These are phyloP conservation scores for Ceratobasidium theobromae DNA, from an alignment of 1,284 basidiomycete genomes.

Conservation along the genomic window DNA sequence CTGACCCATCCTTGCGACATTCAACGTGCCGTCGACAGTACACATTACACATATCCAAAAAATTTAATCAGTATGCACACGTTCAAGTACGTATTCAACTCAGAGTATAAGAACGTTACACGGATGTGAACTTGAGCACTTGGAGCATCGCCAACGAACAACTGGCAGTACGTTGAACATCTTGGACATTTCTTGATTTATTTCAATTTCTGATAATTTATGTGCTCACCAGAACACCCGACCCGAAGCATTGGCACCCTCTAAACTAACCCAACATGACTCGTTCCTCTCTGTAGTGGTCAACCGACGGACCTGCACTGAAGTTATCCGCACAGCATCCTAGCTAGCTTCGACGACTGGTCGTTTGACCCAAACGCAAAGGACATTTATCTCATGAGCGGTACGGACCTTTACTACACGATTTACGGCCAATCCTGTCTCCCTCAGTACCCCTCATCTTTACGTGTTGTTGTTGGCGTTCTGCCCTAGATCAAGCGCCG, in stretches of 20 bases:
- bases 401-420: slow-evolving; percentile 27
- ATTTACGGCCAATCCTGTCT: neutral
- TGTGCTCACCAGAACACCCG: neutral
- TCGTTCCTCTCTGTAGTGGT: neutral
- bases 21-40: too few species aligned
- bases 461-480: slow-evolving; percentile 1
- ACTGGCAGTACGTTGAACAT: neutral
- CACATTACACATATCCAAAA: too few species aligned
- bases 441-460: neutral
- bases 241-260: neutral
- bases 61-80: too few species aligned
- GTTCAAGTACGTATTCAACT: neutral
- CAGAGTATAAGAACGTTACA: neutral
- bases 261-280: neutral
- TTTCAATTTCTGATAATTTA: neutral
- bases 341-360: neutral
- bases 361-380: slow-evolving; percentile 36
- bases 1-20: too few species aligned
- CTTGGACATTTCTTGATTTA: neutral
- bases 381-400: slow-evolving; percentile 43
- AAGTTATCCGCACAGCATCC: neutral
- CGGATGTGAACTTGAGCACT: neutral
- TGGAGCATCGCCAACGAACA: slow-evolving; percentile 16
- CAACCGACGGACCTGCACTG: neutral
- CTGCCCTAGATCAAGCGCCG: neutral